These are phyloP conservation scores for Colletotrichum falcatum DNA, from an alignment of 2,329 filamentous ascomycete genomes.

Conservation along the genomic window DNA sequence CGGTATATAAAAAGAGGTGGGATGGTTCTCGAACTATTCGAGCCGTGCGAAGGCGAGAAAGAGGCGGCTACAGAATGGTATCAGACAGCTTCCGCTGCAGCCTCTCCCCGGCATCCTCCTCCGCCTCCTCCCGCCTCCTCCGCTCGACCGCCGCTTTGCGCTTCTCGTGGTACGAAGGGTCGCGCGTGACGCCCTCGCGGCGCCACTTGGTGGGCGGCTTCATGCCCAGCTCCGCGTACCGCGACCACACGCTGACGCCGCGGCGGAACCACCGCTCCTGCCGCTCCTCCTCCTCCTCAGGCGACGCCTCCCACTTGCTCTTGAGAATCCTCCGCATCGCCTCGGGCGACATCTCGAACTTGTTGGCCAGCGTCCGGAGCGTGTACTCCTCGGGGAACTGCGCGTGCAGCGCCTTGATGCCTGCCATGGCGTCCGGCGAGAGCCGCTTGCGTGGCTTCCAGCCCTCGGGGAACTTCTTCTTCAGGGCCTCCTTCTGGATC, in stretches of 20 bases:
- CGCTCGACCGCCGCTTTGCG: conserved; percentile 46
- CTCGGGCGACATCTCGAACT: conserved; percentile 90
- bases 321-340: conserved; percentile 88
- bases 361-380: conserved; percentile 76
- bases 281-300: conserved; percentile 67
- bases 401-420: conserved; percentile 84
- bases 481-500: conserved; percentile 79
- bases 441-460: conserved; percentile 89
- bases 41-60: not conserved
- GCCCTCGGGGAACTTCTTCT: conserved; percentile 81
- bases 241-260: conserved; percentile 69
- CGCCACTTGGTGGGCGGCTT: conserved; percentile 74
- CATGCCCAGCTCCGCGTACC: conserved; percentile 69
- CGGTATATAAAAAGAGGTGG: not conserved
- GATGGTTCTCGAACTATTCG: not conserved
- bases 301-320: conserved; percentile 76
- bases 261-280: conserved; percentile 72
- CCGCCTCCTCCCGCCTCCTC: conserved; percentile 47
- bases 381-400: conserved; percentile 84
- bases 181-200: conserved; percentile 62
- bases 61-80: conserved; percentile 44
- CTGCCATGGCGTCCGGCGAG: conserved; percentile 91
- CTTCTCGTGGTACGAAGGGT: conserved; percentile 56
- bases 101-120: conserved; percentile 44
- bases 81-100: conserved; percentile 46